These are phyloP conservation scores for Hericium coralloides DNA, from an alignment of 768 basidiomycete genomes.

Conservation along the genomic window DNA sequence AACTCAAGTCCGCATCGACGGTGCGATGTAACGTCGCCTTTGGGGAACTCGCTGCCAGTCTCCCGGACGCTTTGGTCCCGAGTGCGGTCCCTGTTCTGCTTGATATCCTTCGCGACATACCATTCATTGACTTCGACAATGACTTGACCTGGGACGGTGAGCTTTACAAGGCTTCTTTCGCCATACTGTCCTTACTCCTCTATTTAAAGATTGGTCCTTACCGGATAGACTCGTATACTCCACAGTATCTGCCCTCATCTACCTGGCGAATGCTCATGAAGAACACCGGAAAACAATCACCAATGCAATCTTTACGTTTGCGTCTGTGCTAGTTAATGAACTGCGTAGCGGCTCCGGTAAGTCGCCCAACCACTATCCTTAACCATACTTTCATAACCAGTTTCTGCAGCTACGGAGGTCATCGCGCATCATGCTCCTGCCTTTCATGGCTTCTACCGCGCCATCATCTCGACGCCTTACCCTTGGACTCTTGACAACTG, in stretches of 20 bases:
- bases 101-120: conserved; percentile 63
- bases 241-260: conserved; percentile 67
- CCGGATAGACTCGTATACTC: conserved; percentile 80
- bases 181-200: background rate
- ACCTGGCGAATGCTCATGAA: conserved; percentile 46
- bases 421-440: conserved; percentile 73
- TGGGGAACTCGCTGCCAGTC: conserved; percentile 64
- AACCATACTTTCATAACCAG: background rate
- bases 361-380: conserved; percentile 16
- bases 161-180: conserved; percentile 3
- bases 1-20: conserved; percentile 51
- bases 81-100: conserved; percentile 52
- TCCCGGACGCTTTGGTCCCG: conserved; percentile 43
- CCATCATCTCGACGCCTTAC: conserved; percentile 71
- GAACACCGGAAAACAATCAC: conserved; percentile 42
- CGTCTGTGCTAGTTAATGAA: conserved; percentile 44
- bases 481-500: conserved; percentile 66
- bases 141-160: conserved; percentile 76
- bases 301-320: conserved; percentile 52
- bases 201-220: conserved; percentile 64
- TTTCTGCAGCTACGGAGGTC: conserved; percentile 49
- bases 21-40: conserved; percentile 80
- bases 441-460: conserved; percentile 81
- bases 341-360: conserved; percentile 47
- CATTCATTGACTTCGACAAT: conserved; percentile 68